These are phyloP conservation scores for Didymella pomorum DNA, from an alignment of 2,329 filamentous ascomycete genomes.

Conservation along the genomic window DNA sequence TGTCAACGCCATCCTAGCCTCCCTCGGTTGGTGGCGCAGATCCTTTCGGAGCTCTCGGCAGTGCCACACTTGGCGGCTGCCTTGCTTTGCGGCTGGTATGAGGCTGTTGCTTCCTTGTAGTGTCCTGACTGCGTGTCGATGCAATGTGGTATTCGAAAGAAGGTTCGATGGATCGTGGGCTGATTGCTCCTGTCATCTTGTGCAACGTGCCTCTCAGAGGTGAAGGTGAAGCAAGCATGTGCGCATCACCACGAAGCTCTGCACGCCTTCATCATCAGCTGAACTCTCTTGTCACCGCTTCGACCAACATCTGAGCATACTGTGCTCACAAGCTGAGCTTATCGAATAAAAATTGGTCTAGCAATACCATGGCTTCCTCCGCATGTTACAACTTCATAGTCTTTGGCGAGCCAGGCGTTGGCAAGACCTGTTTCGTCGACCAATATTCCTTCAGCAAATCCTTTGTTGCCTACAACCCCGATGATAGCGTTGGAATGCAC, in stretches of 20 bases:
- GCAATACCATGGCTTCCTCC: slow-evolving; percentile 2
- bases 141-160: not conserved
- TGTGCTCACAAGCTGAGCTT: not conserved
- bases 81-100: slow-evolving; percentile 1
- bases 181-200: not conserved
- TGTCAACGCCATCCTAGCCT: slow-evolving; percentile 13
- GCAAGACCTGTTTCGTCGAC: slow-evolving; percentile 35
- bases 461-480: slow-evolving; percentile 25
- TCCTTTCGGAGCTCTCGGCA: slow-evolving; percentile 18
- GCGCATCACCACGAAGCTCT: slow-evolving; percentile 1
- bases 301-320: not conserved
- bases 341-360: not conserved
- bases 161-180: not conserved
- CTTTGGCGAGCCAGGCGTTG: slow-evolving; percentile 30
- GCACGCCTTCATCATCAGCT: slow-evolving; percentile 8
- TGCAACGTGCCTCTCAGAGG: not conserved
- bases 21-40: slow-evolving; percentile 17
- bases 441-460: slow-evolving; percentile 21
- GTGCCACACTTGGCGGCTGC: slow-evolving; percentile 13
- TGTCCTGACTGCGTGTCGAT: not conserved
- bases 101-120: not conserved
- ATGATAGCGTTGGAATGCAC: slow-evolving; percentile 1
- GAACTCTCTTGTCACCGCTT: not conserved
- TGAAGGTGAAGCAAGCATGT: slow-evolving; percentile 1
- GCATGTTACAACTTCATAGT: slow-evolving; percentile 17